Conservation (phyloP, 495 filamentous ascomycete genomes). For the Halenospora varia region DNA sequence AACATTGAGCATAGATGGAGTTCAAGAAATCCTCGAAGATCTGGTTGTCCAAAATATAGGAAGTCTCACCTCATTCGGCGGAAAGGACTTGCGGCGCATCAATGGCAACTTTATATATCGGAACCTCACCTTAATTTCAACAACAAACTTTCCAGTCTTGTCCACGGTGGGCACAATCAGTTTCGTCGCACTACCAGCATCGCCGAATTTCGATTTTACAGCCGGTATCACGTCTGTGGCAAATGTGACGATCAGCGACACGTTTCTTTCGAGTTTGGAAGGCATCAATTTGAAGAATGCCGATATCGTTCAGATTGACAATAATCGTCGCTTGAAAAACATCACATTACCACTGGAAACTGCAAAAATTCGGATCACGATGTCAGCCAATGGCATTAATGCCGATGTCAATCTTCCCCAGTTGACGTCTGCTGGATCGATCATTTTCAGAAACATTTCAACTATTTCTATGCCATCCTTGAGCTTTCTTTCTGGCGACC, state of each 20-base stretch:
- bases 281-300: neutral
- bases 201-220: neutral
- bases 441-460: neutral
- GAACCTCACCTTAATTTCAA: neutral
- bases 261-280: neutral
- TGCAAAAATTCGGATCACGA: neutral
- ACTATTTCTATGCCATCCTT: neutral
- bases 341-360: neutral
- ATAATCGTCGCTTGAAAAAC: neutral
- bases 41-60: neutral
- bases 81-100: neutral
- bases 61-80: neutral
- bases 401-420: neutral
- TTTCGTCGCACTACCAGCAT: neutral
- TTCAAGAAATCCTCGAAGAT: neutral
- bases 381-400: neutral
- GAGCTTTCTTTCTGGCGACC: neutral
- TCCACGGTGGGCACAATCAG: neutral
- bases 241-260: neutral
- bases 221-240: neutral
- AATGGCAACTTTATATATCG: neutral
- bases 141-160: neutral
- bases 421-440: neutral
- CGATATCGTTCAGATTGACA: neutral
- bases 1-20: neutral